Base-by-base conservation (phyloP, 495 filamentous ascomycete species). In the Trichoderma erinaceum region DNA sequence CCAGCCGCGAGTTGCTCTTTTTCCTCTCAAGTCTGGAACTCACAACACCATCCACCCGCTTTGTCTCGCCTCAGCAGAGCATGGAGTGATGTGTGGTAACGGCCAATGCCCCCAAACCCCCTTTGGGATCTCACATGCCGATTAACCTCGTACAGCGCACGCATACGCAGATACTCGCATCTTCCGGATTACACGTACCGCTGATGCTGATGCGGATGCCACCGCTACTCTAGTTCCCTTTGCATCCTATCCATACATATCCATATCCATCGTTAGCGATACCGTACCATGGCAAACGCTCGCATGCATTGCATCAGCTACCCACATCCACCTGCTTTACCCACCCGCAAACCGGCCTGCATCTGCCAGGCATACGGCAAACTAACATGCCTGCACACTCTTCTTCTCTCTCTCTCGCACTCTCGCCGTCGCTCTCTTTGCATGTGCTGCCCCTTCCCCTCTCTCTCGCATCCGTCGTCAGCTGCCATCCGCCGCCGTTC, bases 391-490 rank as follows among this genome's bases (percentile, higher is more conserved):
- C 48, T 52, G 48, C 56, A 25, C 56, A 32, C 27, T 29, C 56
- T 61, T 23, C 11, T 29, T 27, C 29, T 32, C 29, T 32, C 56
- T 61, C 50, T 58, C 50, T 12, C 35, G 35, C 35, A 38, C 8
- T 38, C 35, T 38, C 35, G 35, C 8, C 35, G 3, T 38, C 35
- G 35, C 35, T 32, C 56, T 32, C 13, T 32, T 61, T 21, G 25
- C 56, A 61, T 27, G 56, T 32, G 56, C 56, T 29, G 56, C 56
- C 56, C 25, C 56, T 32, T 32, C 56, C 56, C 56, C 56, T 32
- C 56, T 61, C 56, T 32, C 56, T 29, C 56, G 25, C 56, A 61
- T 6, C 56, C 25, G 56, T 32, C 56, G 27, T 29, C 56, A 12
- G 25, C 56, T 32, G 16, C 56, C 56, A 7, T 18, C 29, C 25